Evolutionary conservation across 108 stramenopile species (phyloP).

Genomic region (Parmales sp.): DNA sequence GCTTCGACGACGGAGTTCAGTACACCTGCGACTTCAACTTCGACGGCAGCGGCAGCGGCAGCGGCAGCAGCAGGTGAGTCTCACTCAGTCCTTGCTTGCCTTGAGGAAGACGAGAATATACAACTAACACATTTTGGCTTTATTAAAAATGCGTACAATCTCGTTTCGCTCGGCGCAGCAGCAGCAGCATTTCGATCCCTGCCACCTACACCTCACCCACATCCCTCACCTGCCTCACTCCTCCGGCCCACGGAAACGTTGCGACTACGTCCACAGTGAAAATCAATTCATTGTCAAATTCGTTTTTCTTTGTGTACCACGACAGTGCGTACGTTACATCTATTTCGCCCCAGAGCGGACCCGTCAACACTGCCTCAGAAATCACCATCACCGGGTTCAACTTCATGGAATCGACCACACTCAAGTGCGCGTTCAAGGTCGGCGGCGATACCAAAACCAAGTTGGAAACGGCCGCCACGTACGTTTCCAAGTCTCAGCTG

Average conservation of each 20-base stretch:
- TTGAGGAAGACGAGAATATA: too few species aligned
- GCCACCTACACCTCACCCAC: neutral
- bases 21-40: constrained; percentile 1
- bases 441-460: neutral
- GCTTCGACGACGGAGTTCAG: neutral
- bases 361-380: neutral
- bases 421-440: neutral
- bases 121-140: too few species aligned
- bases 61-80: too few species aligned
- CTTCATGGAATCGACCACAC: neutral
- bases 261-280: too few species aligned
- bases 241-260: too few species aligned
- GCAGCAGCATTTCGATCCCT: too few species aligned
- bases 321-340: neutral
- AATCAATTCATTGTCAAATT: too few species aligned
- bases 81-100: too few species aligned
- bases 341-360: neutral
- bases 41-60: too few species aligned
- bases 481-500: neutral
- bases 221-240: neutral
- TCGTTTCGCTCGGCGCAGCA: too few species aligned
- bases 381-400: neutral
- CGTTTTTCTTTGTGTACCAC: neutral
- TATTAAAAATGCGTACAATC: too few species aligned
- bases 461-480: neutral